A percentile compares a stretch with the other conserved stretches of the same genome.
Evolutionary conservation across 2,329 filamentous ascomycete species (phyloP).

Genomic region (Ophiostoma novo-ulmi): DNA sequence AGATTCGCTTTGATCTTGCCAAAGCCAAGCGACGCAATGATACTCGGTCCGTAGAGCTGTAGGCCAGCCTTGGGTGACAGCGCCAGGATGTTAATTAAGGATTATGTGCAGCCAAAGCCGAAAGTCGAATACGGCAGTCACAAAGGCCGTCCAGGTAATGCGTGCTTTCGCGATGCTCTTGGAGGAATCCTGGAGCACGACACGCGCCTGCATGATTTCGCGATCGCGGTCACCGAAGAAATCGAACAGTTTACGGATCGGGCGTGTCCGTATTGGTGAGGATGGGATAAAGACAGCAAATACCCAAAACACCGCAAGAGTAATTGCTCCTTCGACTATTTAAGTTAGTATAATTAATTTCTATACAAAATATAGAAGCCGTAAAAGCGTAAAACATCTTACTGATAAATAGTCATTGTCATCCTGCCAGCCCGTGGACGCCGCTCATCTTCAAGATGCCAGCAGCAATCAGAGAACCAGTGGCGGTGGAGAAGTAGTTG

Average conservation of each 20-base stretch:
- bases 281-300: not conserved
- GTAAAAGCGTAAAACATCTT: too few species aligned
- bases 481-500: not conserved
- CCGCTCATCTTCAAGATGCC: not conserved
- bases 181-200: not conserved
- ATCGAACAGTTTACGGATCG: not conserved
- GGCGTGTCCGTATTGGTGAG: not conserved
- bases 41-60: not conserved
- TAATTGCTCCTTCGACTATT: not conserved
- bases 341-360: not conserved
- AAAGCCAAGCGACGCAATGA: not conserved
- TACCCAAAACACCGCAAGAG: not conserved
- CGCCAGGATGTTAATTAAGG: not conserved
- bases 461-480: not conserved
- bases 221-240: not conserved
- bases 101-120: not conserved
- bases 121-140: not conserved
- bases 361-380: too few species aligned
- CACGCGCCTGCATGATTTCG: not conserved
- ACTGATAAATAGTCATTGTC: not conserved
- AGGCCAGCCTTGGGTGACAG: not conserved
- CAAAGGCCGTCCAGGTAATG: not conserved
- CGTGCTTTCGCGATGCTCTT: not conserved
- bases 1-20: not conserved
- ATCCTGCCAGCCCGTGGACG: not conserved